These are phyloP conservation scores for Plantago coronopus DNA, from an alignment of 305 asterid species.

Conservation along the genomic window DNA sequence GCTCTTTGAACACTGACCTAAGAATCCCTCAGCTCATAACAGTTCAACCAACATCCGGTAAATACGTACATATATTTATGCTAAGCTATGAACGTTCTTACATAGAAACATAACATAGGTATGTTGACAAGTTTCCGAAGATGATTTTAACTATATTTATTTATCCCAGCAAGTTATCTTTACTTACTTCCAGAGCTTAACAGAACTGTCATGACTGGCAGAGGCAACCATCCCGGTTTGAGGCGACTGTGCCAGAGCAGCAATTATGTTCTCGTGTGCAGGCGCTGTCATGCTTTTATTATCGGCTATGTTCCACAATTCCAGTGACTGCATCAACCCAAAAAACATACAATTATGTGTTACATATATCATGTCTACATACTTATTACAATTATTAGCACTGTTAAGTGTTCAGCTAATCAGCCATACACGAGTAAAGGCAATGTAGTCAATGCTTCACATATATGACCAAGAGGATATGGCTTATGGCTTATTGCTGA, in stretches of 20 bases:
- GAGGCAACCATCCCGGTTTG: slow-evolving; percentile 86
- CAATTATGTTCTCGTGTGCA: slow-evolving; percentile 73
- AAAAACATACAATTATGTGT: background rate
- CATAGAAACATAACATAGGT: background rate
- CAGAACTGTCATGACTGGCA: slow-evolving; percentile 92
- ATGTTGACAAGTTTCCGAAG: background rate
- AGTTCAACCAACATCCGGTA: background rate
- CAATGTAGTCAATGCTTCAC: too few species aligned
- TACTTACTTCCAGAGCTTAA: slow-evolving; percentile 81
- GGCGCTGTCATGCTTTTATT: slow-evolving; percentile 82
- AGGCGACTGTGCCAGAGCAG: slow-evolving; percentile 86
- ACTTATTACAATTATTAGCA: too few species aligned
- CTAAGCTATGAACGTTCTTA: background rate
- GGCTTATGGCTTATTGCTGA: too few species aligned
- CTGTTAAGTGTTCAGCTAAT: too few species aligned
- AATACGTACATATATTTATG: background rate
- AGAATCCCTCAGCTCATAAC: background rate
- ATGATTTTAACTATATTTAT: background rate
- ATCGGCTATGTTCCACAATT: slow-evolving; percentile 88
- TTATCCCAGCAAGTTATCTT: background rate
- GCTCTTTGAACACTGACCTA: background rate
- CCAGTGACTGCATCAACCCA: slow-evolving; percentile 60
- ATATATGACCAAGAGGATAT: too few species aligned
- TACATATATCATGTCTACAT: too few species aligned
- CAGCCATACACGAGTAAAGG: too few species aligned